Conservation (phyloP, 805 yeast genomes). For the Torulaspora franciscae region DNA sequence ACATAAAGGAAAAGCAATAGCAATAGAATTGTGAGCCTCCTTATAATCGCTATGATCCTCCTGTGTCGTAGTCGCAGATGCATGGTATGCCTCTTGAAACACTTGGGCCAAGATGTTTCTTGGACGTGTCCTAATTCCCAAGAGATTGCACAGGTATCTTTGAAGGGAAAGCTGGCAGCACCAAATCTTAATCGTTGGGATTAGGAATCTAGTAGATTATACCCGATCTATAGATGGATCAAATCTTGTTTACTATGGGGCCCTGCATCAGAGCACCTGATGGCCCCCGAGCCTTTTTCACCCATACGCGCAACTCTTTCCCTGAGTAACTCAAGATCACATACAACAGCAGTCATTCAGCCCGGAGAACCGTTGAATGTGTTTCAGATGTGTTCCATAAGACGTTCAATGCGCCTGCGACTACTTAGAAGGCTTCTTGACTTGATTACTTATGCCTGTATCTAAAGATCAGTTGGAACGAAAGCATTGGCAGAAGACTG, state of each 20-base stretch:
- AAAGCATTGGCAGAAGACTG: slow-evolving; percentile 2
- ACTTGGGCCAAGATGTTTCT: background rate
- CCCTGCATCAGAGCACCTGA: background rate
- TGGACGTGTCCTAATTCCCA: no score
- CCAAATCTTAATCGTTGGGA: no score
- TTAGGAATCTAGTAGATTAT: background rate
- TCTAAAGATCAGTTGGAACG: slow-evolving; percentile 3
- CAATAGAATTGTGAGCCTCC: slow-evolving; percentile 1
- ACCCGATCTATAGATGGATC: background rate
- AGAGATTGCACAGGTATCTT: no score
- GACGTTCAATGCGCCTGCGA: no score
- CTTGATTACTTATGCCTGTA: background rate
- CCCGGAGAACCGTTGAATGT: no score
- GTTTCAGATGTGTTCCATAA: background rate
- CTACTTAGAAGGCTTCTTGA: no score
- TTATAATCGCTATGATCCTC: slow-evolving; percentile 3
- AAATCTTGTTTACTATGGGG: background rate
- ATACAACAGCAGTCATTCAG: no score
- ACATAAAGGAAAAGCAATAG: background rate
- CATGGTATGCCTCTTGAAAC: slow-evolving; percentile 2
- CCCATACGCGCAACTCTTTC: background rate
- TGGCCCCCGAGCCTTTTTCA: background rate
- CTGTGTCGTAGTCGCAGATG: slow-evolving; percentile 9
- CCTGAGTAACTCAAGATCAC: background rate
- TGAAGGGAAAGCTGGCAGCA: no score